Base-by-base conservation (phyloP, 2,329 filamentous ascomycete genomes). In the Chlorencoelia australis region DNA sequence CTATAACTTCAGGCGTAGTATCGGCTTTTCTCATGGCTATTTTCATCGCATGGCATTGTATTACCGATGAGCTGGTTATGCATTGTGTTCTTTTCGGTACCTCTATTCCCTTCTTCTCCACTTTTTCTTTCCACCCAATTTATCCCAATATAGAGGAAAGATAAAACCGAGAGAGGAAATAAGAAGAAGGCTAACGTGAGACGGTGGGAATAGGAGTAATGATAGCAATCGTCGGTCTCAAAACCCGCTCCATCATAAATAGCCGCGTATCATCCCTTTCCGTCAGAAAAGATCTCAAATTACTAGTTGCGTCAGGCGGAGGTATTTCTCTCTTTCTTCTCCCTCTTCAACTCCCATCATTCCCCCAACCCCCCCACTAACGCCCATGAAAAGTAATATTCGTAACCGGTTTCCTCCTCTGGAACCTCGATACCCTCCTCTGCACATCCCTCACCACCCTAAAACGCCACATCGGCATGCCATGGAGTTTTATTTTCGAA, bases 401-500 rank as follows among this genome's bases (percentile, higher is more conserved):
- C 31, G 51, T 61, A 6, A 32, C 63, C 5, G 68, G 64, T 1
- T 76, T 71, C 43, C 47, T 62, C 7, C 51, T 78, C 16, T 78
- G 73, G 73, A 66, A 71, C 33, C 61, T 77, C 11, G 73, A 77
- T 30, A 62, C 69, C 7, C 63, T 71, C 46, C 58, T 62, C 9
- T 79, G 74, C 46, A 50, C 54, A 0, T 51, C 64, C 40, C 57
- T 78, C 16, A 66, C 70, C 2, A 40, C 44, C 0, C 43, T 67
- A 8, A 65, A 71, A 32, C 55, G 57, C 6, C 44, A 35, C 0
- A 45, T 76, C 2, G 73, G 73, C 0, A 51, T 74, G 28, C 73
- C 73, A 0, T 71, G 62, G 64, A 68, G 65, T 2, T 73, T 69
- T 53, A 21, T 71, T 0, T 51, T 78, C 4, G 74, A 78, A 55